These are phyloP conservation scores for Baorangia bicolor DNA, from an alignment of 768 basidiomycete genomes.

Conservation along the genomic window DNA sequence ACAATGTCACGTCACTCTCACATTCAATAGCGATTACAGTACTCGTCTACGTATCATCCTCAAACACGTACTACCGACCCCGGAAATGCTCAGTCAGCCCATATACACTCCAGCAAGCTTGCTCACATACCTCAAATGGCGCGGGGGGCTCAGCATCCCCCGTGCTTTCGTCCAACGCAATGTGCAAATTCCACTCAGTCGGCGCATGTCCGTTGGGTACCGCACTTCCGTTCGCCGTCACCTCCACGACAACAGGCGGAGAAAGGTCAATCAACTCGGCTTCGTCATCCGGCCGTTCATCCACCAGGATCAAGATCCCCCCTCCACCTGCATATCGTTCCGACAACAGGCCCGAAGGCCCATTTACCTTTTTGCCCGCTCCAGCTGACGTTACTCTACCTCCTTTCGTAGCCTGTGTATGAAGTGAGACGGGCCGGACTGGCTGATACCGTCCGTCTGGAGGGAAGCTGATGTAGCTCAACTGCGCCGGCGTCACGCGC, in stretches of 20 bases:
- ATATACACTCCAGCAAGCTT: not conserved
- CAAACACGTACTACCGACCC: slow-evolving; percentile 76
- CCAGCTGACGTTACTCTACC: slow-evolving; percentile 30
- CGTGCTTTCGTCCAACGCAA: slow-evolving; percentile 66
- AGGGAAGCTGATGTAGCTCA: slow-evolving; percentile 83
- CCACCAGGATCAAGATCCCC: slow-evolving; percentile 82
- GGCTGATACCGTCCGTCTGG: slow-evolving; percentile 81
- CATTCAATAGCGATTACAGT: not conserved
- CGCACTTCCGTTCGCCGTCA: slow-evolving; percentile 28
- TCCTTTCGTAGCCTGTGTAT: slow-evolving; percentile 33
- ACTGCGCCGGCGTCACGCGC: slow-evolving; percentile 87
- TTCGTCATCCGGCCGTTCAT: slow-evolving; percentile 67
- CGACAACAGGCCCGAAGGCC: slow-evolving; percentile 37
- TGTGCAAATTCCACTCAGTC: slow-evolving; percentile 43
- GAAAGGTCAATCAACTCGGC: slow-evolving; percentile 71
- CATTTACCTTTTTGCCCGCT: slow-evolving; percentile 31
- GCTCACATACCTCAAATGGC: slow-evolving; percentile 73
- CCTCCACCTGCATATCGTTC: slow-evolving; percentile 78
- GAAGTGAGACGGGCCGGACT: slow-evolving; percentile 72
- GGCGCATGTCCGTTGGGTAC: slow-evolving; percentile 26
- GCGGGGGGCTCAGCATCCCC: slow-evolving; percentile 76
- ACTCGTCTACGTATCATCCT: slow-evolving; percentile 50
- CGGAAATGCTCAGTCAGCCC: slow-evolving; percentile 22
- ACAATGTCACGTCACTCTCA: slow-evolving; percentile 5
- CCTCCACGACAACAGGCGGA: slow-evolving; percentile 35